Percentiles rank a stretch among this genome's conserved stretches.
These are phyloP conservation scores for Diaporthe capsici DNA, from an alignment of 2,329 filamentous ascomycete species.

Conservation along the genomic window DNA sequence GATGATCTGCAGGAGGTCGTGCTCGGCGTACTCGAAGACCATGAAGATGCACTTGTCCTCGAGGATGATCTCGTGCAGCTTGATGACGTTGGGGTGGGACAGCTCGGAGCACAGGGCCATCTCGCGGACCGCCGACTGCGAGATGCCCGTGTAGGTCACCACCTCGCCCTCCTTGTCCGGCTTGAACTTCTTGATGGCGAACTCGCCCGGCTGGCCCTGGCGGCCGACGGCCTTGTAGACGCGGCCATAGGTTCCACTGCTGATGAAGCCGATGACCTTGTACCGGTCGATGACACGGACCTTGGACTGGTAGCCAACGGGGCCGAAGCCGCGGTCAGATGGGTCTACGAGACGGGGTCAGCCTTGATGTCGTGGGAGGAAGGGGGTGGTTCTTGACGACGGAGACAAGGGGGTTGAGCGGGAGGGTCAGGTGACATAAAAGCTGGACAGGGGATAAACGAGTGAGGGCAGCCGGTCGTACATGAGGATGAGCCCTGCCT, in stretches of 20 bases:
- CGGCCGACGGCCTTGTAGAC: constrained; percentile 95
- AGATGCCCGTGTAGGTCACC: constrained; percentile 96
- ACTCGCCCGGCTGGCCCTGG: constrained; percentile 82
- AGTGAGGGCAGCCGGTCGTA: constrained; percentile 36
- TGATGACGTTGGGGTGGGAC: constrained; percentile 89
- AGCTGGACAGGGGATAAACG: constrained; percentile 47
- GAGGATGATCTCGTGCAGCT: constrained; percentile 93
- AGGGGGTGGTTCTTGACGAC: background rate
- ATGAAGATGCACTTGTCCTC: constrained; percentile 99
- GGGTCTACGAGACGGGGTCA: constrained; percentile 63
- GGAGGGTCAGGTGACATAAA: constrained; percentile 5
- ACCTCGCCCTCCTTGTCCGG: constrained; percentile 98
- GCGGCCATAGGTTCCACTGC: constrained; percentile 95
- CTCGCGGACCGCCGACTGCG: constrained; percentile 95
- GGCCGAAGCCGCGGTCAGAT: constrained; percentile 62
- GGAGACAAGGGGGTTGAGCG: background rate
- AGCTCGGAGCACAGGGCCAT: constrained; percentile 98
- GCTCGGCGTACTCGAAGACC: constrained; percentile 99
- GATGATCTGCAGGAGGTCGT: constrained; percentile 97
- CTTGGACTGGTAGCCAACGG: constrained; percentile 76
- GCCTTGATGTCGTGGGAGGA: constrained; percentile 40
- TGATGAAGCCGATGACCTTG: constrained; percentile 98
- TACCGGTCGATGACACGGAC: constrained; percentile 93
- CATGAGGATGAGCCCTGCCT: constrained; percentile 41
- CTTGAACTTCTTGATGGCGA: constrained; percentile 99